Conservation (phyloP, 2,329 filamentous ascomycete species). For the Phialophora verrucosa region DNA sequence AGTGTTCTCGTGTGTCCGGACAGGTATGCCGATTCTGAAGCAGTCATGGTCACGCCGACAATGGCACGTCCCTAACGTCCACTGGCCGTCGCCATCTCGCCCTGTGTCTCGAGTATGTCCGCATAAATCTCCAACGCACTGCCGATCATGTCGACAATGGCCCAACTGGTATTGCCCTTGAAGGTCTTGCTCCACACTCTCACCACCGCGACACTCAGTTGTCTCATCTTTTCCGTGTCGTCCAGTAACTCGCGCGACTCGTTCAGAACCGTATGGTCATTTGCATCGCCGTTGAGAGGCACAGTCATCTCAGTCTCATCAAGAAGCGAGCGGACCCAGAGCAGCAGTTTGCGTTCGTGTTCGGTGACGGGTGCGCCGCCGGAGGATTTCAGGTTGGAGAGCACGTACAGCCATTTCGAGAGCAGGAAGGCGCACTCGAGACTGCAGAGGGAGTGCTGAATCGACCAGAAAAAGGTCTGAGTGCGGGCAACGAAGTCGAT, state of each 20-base stretch:
- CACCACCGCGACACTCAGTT: constrained; percentile 56
- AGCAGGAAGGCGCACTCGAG: constrained; percentile 59
- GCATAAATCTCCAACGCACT: constrained; percentile 55
- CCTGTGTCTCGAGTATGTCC: constrained; percentile 48
- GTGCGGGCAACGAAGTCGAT: constrained; percentile 60
- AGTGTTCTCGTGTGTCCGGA: background rate
- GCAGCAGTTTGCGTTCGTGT: constrained; percentile 54
- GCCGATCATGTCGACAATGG: constrained; percentile 56
- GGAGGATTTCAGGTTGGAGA: constrained; percentile 49
- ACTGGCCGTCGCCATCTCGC: constrained; percentile 27
- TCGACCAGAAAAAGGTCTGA: constrained; percentile 62
- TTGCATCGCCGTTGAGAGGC: constrained; percentile 35
- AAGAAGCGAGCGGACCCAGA: constrained; percentile 58
- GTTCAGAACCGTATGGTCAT: constrained; percentile 31
- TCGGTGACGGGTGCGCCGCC: constrained; percentile 51
- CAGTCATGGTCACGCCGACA: background rate
- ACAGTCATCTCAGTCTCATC: constrained; percentile 57
- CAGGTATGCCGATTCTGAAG: background rate
- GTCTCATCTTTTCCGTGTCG: constrained; percentile 51
- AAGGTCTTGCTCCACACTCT: constrained; percentile 57
- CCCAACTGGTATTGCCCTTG: constrained; percentile 58
- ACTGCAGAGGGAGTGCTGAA: constrained; percentile 61
- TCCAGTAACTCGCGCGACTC: constrained; percentile 49
- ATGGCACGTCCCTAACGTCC: constrained; percentile 13
- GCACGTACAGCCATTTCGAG: constrained; percentile 54